A percentile compares a stretch with the other conserved stretches of the same genome.
These are phyloP conservation scores for Chlorella sp. DNA, from an alignment of 139 green algal species.

Conservation along the genomic window DNA sequence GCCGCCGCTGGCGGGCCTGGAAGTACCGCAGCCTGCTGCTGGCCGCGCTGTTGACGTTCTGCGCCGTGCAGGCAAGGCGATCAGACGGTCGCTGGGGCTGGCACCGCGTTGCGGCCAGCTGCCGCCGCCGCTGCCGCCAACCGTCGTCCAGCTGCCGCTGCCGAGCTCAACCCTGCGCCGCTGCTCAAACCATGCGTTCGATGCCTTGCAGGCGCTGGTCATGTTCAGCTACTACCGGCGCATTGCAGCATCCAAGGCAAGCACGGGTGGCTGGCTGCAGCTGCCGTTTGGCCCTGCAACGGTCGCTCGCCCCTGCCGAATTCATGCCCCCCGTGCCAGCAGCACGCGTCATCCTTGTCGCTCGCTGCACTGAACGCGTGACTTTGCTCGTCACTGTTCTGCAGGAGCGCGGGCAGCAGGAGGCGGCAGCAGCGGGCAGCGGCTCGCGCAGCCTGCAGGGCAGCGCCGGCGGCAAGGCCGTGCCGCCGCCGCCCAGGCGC, in stretches of 20 bases:
- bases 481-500: neutral
- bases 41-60: conserved; percentile 1
- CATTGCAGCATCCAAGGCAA: neutral
- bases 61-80: neutral
- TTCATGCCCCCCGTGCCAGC: neutral
- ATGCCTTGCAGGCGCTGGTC: neutral
- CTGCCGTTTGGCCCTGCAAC: neutral
- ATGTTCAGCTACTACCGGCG: neutral
- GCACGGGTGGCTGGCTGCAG: neutral
- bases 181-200: no score
- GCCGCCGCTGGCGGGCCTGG: neutral
- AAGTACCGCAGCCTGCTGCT: conserved; percentile 1
- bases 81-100: neutral
- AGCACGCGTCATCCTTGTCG: neutral
- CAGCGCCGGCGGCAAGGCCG: neutral
- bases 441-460: neutral
- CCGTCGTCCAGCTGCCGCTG: neutral
- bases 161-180: neutral
- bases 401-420: neutral
- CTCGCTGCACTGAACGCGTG: neutral
- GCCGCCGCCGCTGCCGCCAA: neutral
- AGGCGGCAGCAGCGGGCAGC: neutral
- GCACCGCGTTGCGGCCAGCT: neutral
- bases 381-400: neutral
- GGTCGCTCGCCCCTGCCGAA: no score